Evolutionary conservation across 2,329 filamentous ascomycete species (phyloP).

Genomic region (Ascochyta fabae): DNA sequence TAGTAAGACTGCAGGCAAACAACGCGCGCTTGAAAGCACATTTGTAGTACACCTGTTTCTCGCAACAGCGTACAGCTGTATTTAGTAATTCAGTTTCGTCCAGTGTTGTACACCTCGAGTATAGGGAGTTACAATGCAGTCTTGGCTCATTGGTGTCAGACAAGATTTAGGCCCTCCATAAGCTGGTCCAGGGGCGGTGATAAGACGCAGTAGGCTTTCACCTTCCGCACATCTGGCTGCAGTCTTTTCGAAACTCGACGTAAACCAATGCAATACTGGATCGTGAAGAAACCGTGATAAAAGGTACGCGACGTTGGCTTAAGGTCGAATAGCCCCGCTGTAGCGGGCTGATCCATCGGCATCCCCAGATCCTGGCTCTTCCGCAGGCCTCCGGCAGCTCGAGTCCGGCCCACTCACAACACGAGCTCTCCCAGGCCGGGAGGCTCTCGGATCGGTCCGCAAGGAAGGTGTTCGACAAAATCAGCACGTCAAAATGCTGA

Average conservation of each 20-base stretch:
- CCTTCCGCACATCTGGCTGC: background rate
- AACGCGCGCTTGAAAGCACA: too few relatives aligned
- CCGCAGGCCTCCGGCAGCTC: background rate
- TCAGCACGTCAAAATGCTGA: background rate
- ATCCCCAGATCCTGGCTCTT: slow-evolving; percentile 6
- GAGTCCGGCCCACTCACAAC: background rate
- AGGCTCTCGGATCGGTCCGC: background rate
- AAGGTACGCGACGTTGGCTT: background rate
- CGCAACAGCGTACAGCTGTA: too few relatives aligned
- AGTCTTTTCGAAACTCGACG: background rate
- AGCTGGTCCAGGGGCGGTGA: too few relatives aligned
- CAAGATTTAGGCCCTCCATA: too few relatives aligned
- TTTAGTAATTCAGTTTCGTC: too few relatives aligned
- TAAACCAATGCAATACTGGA: background rate
- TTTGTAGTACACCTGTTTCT: too few relatives aligned
- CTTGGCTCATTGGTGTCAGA: too few relatives aligned
- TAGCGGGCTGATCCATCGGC: background rate
- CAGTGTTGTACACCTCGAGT: too few relatives aligned
- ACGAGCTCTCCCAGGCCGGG: background rate
- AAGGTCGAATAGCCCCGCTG: slow-evolving; percentile 1
- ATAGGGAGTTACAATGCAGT: too few relatives aligned
- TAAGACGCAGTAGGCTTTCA: background rate
- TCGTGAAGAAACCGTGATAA: background rate
- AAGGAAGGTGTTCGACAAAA: too few relatives aligned
- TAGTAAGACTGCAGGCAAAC: too few relatives aligned